Conservation (phyloP, 129 eudicot species). For the Pittosporum tobira region DNA sequence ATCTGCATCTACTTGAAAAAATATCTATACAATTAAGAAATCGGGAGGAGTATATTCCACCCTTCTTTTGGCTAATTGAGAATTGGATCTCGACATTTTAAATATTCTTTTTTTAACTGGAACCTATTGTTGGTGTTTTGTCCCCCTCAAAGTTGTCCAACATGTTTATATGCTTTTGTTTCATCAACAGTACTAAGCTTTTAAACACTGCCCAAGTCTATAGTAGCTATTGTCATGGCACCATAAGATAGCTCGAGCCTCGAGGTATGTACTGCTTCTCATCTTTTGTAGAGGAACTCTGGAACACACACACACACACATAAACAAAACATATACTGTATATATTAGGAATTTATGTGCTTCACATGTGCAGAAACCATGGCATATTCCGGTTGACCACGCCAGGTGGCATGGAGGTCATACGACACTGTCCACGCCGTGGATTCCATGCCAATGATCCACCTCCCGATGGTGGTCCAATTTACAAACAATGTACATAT, state of each 20-base stretch:
- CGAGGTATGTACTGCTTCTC: conserved; percentile 34
- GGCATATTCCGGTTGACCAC: conserved; percentile 92
- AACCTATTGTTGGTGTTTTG: not conserved
- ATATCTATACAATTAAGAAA: too few species aligned
- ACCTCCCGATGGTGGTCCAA: conserved; percentile 91
- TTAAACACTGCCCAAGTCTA: conserved; percentile 60
- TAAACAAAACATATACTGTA: too few species aligned
- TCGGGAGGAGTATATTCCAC: not conserved
- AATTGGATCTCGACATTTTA: not conserved
- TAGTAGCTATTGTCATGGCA: conserved; percentile 99
- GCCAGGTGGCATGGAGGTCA: conserved; percentile 92
- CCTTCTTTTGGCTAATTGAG: not conserved
- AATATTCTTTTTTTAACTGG: not conserved
- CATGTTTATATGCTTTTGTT: not conserved
- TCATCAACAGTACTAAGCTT: not conserved
- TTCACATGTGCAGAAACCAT: conserved; percentile 51
- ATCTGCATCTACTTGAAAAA: too few species aligned
- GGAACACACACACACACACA: too few species aligned
- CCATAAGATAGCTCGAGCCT: conserved; percentile 79
- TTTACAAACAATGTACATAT: conserved; percentile 92
- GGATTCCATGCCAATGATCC: conserved; percentile 93
- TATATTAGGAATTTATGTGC: not conserved
- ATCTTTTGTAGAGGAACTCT: not conserved
- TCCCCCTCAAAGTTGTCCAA: conserved; percentile 1
- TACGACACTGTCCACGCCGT: conserved; percentile 77